phyloP scores from a whole-genome alignment of 306 rosid species.

The Cicer cuneatum region DNA sequence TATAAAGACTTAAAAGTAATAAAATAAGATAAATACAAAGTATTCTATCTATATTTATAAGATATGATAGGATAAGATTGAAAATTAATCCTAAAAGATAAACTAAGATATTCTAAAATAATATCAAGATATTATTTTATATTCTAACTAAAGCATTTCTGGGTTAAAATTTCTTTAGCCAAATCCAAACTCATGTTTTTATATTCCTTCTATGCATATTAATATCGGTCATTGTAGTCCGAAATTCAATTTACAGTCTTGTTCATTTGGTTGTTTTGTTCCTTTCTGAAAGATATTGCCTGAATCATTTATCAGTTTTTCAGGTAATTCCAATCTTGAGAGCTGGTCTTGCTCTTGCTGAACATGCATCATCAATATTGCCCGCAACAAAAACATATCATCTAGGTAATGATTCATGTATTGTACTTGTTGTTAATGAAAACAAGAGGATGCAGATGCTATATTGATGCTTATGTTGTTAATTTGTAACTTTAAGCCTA shows the following conservation, averaged over 20 bases:
- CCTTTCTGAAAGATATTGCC: conserved; percentile 42
- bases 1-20: too few relatives aligned
- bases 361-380: conserved; percentile 76
- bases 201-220: background rate
- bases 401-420: conserved; percentile 65
- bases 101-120: too few relatives aligned
- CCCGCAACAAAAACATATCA: conserved; percentile 88
- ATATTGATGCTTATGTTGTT: conserved; percentile 13
- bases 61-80: too few relatives aligned
- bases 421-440: conserved; percentile 7
- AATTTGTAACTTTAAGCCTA: conserved; percentile 18
- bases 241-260: conserved; percentile 19
- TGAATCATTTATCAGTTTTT: conserved; percentile 45
- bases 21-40: too few relatives aligned
- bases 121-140: too few relatives aligned
- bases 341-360: conserved; percentile 94
- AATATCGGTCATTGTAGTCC: background rate
- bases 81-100: too few relatives aligned
- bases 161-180: background rate
- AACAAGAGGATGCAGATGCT: background rate
- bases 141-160: conserved; percentile 5
- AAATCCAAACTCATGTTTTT: conserved; percentile 25
- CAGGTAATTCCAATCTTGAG: conserved; percentile 92
- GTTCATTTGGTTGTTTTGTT: conserved; percentile 11
- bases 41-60: too few relatives aligned